phyloP scores from a whole-genome alignment of 164 flowering plant species.

The Liriodendron chinense region DNA sequence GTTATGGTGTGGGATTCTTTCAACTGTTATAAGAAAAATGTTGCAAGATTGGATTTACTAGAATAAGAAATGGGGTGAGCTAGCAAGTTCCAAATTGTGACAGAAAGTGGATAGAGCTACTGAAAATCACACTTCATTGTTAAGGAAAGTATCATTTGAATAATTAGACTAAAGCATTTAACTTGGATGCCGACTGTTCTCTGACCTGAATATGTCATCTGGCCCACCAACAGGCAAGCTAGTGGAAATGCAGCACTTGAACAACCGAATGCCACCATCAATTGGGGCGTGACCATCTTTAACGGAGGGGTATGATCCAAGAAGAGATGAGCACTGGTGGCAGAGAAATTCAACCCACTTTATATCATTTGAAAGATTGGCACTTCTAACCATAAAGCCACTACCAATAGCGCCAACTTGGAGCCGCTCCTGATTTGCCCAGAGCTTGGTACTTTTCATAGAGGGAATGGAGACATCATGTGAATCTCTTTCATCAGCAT shows the following conservation, averaged over 20 bases:
- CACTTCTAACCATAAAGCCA: slow-evolving; percentile 62
- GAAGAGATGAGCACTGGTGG: slow-evolving; percentile 57
- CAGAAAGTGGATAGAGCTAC: background rate
- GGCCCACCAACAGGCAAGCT: slow-evolving; percentile 39
- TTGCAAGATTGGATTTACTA: background rate
- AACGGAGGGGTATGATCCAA: slow-evolving; percentile 72
- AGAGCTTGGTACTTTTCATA: slow-evolving; percentile 23
- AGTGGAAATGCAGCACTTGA: slow-evolving; percentile 78
- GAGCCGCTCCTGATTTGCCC: slow-evolving; percentile 41
- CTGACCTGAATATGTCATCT: slow-evolving; percentile 65
- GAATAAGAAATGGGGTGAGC: background rate
- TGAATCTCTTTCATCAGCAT: slow-evolving; percentile 22
- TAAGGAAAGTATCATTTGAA: background rate
- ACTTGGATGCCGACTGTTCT: background rate
- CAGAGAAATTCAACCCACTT: slow-evolving; percentile 67
- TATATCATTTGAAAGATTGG: slow-evolving; percentile 59
- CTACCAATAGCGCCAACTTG: slow-evolving; percentile 72
- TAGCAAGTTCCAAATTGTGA: background rate
- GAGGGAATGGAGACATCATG: slow-evolving; percentile 21
- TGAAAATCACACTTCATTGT: background rate
- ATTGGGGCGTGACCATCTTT: slow-evolving; percentile 32
- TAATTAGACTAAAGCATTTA: background rate
- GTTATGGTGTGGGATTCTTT: background rate
- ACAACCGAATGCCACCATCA: slow-evolving; percentile 78
- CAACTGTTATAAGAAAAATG: no score